A percentile compares a stretch with the other conserved stretches of the same genome.
phyloP scores from a whole-genome alignment of 164 flowering plant species.

The Stephania cephalantha region DNA sequence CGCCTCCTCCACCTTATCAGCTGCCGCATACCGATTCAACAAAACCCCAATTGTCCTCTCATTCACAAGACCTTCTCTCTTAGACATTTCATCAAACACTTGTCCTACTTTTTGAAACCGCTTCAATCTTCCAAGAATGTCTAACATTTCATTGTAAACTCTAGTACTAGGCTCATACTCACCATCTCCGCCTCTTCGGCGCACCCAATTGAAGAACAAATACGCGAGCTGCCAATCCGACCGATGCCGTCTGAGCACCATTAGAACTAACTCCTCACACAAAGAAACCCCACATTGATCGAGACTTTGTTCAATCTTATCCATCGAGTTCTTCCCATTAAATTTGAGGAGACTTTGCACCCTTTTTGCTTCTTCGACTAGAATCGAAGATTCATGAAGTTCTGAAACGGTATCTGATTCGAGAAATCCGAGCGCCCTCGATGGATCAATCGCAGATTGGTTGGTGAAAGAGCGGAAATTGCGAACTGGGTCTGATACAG shows the following conservation, averaged over 20 bases:
- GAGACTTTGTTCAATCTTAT: constrained; percentile 40
- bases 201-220: constrained; percentile 64
- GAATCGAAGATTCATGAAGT: not conserved
- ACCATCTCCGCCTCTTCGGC: constrained; percentile 9
- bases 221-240: constrained; percentile 71
- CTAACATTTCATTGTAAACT: constrained; percentile 59
- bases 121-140: constrained; percentile 59
- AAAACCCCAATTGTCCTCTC: constrained; percentile 52
- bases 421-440: not conserved
- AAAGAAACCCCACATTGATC: constrained; percentile 25
- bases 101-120: constrained; percentile 45
- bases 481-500: not conserved
- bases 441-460: not conserved
- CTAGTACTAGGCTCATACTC: constrained; percentile 31
- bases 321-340: constrained; percentile 24
- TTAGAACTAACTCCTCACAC: constrained; percentile 50
- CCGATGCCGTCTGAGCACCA: constrained; percentile 54
- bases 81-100: constrained; percentile 78
- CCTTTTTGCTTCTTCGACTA: constrained; percentile 20
- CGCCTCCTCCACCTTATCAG: constrained; percentile 67
- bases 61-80: constrained; percentile 34
- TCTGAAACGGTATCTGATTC: not conserved
- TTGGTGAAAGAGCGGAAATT: not conserved
- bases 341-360: constrained; percentile 48
- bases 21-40: constrained; percentile 60